Base-by-base conservation (phyloP, 768 basidiomycete species). In the Russula sp. region DNA sequence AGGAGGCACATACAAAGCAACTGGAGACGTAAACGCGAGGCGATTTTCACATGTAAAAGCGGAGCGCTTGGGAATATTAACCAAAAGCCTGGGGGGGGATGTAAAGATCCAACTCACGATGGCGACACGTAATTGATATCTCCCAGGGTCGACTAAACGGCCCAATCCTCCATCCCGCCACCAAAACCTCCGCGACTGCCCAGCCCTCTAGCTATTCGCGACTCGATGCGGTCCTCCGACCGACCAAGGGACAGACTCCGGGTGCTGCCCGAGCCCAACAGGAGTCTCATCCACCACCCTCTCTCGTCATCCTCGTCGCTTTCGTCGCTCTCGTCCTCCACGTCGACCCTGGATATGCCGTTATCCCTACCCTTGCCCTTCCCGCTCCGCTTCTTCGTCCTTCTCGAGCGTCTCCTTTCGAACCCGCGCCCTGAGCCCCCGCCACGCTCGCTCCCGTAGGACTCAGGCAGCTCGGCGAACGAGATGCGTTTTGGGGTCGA, bases 401-500 rank as follows among this genome's bases (percentile, higher is more conserved):
- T 70, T 61, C 71, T 73, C 39, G 53, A 32, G 35, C 50, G 52
- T 62, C 47, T 50, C 50, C 53, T 66, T 52, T 62, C 65, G 49
- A 67, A 67, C 10, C 66, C 66, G 35, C 60, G 57, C 32, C 65
- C 64, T 45, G 63, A 64, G n/a, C 62, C 63, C 32, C 55, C 65
- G 16, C 61, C 62, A 32, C 61, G 61, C 59, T 61, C 63, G 63
- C 61, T 63, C 35, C 63, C 63, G 65, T 87, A 85, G 40, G 84
- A 82, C 73, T 89, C 88, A 0, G 88, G 88, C 53, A 87, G 76
- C 74, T 85, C 80, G 40, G 88, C 88, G 66, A 91, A 91, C 64
- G 85, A 88, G 48, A 91, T 90, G n/a, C 84, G 79, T 68, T 88
- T 90, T 9, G 88, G 87, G 13, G 88, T 82, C 75, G 71, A 82